Evolutionary conservation across 2,329 filamentous ascomycete genomes (phyloP).

Genomic region (Epichloe sp.): DNA sequence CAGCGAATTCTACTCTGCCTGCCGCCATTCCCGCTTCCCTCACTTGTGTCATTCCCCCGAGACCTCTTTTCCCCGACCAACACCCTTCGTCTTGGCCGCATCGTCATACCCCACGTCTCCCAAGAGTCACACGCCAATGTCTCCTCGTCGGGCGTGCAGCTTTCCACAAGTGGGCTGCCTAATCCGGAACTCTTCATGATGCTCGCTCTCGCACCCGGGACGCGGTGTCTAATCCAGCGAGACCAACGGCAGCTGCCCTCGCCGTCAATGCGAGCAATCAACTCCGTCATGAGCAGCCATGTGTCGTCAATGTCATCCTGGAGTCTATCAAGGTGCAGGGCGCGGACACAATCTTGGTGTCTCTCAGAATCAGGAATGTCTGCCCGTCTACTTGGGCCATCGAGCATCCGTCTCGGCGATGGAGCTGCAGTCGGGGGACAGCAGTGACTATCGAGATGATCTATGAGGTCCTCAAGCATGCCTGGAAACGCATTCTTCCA

Average conservation of each 20-base stretch:
- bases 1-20: neutral
- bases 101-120: neutral
- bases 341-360: neutral
- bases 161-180: conserved; percentile 12
- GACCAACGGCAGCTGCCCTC: neutral
- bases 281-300: neutral
- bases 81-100: neutral
- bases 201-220: neutral
- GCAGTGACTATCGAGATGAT: neutral
- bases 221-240: neutral
- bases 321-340: neutral
- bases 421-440: neutral
- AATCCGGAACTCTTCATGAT: conserved; percentile 12
- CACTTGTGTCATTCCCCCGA: too few relatives aligned
- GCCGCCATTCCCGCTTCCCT: neutral
- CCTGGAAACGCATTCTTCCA: neutral
- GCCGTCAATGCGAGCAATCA: neutral
- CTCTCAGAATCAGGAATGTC: neutral
- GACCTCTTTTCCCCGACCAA: neutral
- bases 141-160: conserved; percentile 8
- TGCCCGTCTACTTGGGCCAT: neutral
- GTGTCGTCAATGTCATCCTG: neutral
- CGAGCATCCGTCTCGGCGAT: too few relatives aligned
- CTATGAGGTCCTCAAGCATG: conserved; percentile 2
- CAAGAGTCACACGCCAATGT: neutral